Conservation (phyloP, 495 filamentous ascomycete genomes). For the Podospora sp. region DNA sequence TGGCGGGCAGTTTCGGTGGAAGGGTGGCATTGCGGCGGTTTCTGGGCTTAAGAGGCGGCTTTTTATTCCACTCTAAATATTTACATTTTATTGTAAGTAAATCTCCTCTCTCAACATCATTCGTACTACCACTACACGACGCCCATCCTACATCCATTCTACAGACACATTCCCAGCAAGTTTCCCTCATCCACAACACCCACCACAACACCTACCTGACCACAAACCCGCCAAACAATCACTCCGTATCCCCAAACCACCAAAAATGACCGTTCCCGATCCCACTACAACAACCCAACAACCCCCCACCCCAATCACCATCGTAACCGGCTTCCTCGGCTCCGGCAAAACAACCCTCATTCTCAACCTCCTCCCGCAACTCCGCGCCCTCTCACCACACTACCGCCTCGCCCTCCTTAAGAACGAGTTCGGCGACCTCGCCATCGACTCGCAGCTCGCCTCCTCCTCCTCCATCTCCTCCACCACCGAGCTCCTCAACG, state of each 20-base stretch:
- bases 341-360: slow-evolving; percentile 94
- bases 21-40: background rate
- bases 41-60: background rate
- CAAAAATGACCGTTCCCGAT: background rate
- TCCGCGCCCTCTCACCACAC: slow-evolving; percentile 60
- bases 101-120: background rate
- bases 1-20: background rate
- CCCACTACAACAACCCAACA: background rate
- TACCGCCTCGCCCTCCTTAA: slow-evolving; percentile 95
- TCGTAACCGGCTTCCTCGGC: slow-evolving; percentile 92
- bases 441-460: slow-evolving; percentile 88
- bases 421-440: slow-evolving; percentile 96
- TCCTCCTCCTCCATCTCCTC: slow-evolving; percentile 79
- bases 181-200: background rate
- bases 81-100: background rate
- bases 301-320: slow-evolving; percentile 80
- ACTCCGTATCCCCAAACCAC: background rate
- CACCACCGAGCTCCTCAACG: slow-evolving; percentile 87
- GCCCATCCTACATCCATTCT: too few species aligned
- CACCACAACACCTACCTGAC: background rate
- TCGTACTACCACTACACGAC: too few species aligned
- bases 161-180: too few species aligned
- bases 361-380: slow-evolving; percentile 84
- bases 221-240: background rate
- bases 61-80: background rate